Evolutionary conservation across 495 filamentous ascomycete species (phyloP), one percentile per base, ranked within the genome.

Genomic region (Aspergillus baeticus): DNA sequence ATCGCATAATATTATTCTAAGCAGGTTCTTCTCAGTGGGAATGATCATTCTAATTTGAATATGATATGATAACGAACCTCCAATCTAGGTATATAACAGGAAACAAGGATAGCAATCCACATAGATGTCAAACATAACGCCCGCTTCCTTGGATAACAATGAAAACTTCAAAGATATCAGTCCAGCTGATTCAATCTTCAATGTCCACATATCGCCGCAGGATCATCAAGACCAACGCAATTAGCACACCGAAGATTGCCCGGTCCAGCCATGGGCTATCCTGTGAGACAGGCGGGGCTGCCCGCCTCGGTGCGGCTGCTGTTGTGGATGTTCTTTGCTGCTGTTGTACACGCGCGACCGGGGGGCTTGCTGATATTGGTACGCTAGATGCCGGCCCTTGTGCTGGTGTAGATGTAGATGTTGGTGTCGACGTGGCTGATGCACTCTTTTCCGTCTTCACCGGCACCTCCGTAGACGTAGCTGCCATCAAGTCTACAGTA

Each of bases 251-350:
- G 39, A 79, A 63, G 26, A 84, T 84, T n/a, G 78, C 77, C 47
- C 79, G 77, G 63, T 84, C 81, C 34, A 84, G 66, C 81, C 80
- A 84, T 5, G 75, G 67, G 23, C 66, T 73, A 43, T 77, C 72
- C 4, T 62, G 66, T 23, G 65, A 65, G 35, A 42, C 36, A 37
- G 46, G 23, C 13, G 57, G 53, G 2, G 35, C 44, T 0, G 36
- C 15, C 20, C 26, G 48, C 1, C 3, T 29, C 10, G 45, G 2
- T 13, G 42, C 35, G 5, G 35, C 11, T 6, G 42, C 15, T 22
- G 42, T 36, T 35, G 45, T 22, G 31, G 37, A 21, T 31, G 8
- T 20, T 36, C 35, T 29, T 22, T 15, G 37, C 37, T 41, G 37
- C 37, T 15, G 37, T 18, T 6, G 37, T 17, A 41, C 5, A 21